Conservation (phyloP, 371 early-diverging fungal genomes). For the Mortierella sp. region DNA sequence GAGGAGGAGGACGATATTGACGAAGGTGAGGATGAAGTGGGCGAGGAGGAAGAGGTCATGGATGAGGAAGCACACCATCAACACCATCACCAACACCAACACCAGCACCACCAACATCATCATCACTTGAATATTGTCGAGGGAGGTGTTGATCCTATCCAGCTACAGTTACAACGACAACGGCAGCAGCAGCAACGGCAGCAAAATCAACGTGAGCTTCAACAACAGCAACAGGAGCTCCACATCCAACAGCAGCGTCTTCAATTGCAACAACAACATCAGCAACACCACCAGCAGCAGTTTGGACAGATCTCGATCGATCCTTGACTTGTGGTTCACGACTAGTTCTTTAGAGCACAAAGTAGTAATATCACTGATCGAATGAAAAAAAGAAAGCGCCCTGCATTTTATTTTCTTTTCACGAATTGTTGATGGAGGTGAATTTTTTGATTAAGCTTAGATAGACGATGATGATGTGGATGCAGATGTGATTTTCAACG, state of each 20-base stretch:
- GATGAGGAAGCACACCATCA: constrained; percentile 32
- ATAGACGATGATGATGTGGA: not conserved
- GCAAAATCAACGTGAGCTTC: constrained; percentile 23
- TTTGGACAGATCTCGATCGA: constrained; percentile 43
- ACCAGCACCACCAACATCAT: not conserved
- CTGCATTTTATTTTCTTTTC: constrained; percentile 12
- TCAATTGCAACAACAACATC: constrained; percentile 13
- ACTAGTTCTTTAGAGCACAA: too few relatives aligned
- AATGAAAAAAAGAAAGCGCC: not conserved
- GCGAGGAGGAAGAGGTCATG: constrained; percentile 45
- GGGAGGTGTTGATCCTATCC: constrained; percentile 9
- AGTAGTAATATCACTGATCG: too few relatives aligned
- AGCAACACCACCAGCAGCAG: not conserved
- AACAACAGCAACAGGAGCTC: constrained; percentile 34
- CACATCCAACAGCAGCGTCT: constrained; percentile 35
- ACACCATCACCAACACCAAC: constrained; percentile 6
- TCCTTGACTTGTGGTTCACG: too few relatives aligned
- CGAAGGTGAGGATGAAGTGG: constrained; percentile 21
- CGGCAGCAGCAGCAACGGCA: constrained; percentile 17
- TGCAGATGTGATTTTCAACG: not conserved
- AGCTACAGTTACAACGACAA: constrained; percentile 15
- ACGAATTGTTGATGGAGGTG: not conserved
- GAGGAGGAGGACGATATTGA: constrained; percentile 26
- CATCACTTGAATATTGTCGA: constrained; percentile 10
- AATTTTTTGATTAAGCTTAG: not conserved